Conservation (phyloP, 75 land plant genomes). For the Sequoiadendron giganteum region DNA sequence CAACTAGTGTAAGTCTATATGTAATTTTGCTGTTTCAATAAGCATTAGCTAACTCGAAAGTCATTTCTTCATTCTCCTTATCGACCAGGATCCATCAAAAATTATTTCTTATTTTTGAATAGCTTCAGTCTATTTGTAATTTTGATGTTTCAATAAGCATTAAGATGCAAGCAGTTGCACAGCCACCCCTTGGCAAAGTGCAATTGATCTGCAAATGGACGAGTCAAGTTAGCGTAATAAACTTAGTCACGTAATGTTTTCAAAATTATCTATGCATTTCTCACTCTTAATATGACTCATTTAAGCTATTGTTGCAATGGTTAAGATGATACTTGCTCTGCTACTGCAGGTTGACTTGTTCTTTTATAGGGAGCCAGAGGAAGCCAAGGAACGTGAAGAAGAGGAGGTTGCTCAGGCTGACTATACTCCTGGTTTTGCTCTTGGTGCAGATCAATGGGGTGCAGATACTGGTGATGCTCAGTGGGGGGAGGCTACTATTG, state of each 20-base stretch:
- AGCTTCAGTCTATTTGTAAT: background rate
- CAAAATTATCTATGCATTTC: background rate
- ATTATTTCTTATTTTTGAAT: background rate
- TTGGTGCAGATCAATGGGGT: constrained; percentile 26
- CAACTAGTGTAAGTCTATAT: background rate
- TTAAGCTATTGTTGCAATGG: background rate
- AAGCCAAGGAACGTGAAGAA: constrained; percentile 64
- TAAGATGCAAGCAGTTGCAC: too few species aligned
- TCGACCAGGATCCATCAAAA: background rate
- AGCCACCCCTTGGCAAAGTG: too few species aligned
- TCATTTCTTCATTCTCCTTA: background rate
- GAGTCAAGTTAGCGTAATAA: background rate
- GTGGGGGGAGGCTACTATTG: constrained; percentile 12
- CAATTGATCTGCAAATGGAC: background rate
- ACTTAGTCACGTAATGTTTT: background rate
- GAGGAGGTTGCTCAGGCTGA: constrained; percentile 23
- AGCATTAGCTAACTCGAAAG: too few species aligned
- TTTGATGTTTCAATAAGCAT: background rate
- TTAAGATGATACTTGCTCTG: background rate
- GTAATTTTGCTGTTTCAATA: too few species aligned
- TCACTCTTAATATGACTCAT: background rate
- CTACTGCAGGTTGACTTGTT: constrained; percentile 59
- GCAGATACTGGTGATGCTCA: constrained; percentile 11
- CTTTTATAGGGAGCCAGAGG: constrained; percentile 67
- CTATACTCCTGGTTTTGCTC: constrained; percentile 5